phyloP scores from a whole-genome alignment of 2,329 filamentous ascomycete genomes.

The Chalaropsis thielavioides region DNA sequence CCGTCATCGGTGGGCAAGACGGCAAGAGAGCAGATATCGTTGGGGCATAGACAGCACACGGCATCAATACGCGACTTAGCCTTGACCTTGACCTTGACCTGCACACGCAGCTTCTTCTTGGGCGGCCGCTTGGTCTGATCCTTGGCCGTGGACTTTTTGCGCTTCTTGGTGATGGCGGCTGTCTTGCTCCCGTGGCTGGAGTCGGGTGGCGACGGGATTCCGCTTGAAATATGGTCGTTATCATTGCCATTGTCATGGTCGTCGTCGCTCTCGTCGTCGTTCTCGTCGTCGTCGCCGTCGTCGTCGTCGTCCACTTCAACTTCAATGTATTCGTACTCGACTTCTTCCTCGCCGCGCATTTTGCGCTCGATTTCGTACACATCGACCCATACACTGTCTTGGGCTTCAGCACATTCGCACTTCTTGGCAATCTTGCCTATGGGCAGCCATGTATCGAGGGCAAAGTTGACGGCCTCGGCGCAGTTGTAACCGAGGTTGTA shows the following conservation, averaged over 20 bases:
- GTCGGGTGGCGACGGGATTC: conserved; percentile 64
- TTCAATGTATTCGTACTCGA: conserved; percentile 66
- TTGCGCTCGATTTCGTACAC: conserved; percentile 93
- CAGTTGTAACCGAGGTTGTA: conserved; percentile 98
- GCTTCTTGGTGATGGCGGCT: conserved; percentile 30
- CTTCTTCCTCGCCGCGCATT: conserved; percentile 64
- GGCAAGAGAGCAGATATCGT: conserved; percentile 67
- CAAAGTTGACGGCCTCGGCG: conserved; percentile 97
- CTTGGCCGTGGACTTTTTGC: conserved; percentile 35
- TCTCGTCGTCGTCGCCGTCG: conserved; percentile 34
- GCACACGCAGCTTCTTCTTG: conserved; percentile 51
- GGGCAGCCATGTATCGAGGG: conserved; percentile 84
- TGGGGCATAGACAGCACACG: conserved; percentile 84
- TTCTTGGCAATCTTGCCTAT: conserved; percentile 94
- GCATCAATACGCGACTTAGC: conserved; percentile 57
- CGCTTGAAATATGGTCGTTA: conserved; percentile 34
- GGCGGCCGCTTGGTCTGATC: conserved; percentile 24
- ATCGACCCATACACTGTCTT: conserved; percentile 97
- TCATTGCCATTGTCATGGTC: conserved; percentile 52
- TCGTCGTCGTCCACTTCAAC: conserved; percentile 51
- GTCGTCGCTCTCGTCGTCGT: conserved; percentile 43
- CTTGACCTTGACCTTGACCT: conserved; percentile 54
- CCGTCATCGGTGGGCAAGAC: conserved; percentile 81
- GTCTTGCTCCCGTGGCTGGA: conserved; percentile 49
- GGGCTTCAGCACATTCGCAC: conserved; percentile 85